phyloP scores from a whole-genome alignment of 257 asterid species.

The Dorcoceras hygrometricum region DNA sequence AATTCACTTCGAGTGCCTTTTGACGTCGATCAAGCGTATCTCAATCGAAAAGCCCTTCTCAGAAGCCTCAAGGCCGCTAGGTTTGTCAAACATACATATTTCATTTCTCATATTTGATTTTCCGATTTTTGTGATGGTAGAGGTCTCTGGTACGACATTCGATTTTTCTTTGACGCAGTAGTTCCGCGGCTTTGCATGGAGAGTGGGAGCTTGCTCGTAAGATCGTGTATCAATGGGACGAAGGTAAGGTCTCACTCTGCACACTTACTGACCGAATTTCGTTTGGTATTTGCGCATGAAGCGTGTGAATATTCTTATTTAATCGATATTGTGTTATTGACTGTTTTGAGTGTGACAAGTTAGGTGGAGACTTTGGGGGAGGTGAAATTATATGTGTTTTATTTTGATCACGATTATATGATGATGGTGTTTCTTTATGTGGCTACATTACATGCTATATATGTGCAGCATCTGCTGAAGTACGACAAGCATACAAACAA shows the following conservation, averaged over 20 bases:
- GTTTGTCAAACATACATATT: constrained; percentile 26
- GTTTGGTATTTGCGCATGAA: background rate
- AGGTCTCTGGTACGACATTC: constrained; percentile 8
- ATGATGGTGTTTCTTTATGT: constrained; percentile 1
- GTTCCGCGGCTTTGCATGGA: constrained; percentile 51
- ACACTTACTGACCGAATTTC: background rate
- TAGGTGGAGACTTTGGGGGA: constrained; percentile 15
- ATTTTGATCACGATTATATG: background rate
- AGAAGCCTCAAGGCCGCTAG: constrained; percentile 49
- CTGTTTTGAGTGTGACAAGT: background rate
- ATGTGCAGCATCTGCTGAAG: constrained; percentile 66
- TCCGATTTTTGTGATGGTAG: background rate
- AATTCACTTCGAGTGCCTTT: constrained; percentile 79
- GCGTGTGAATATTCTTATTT: background rate
- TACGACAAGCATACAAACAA: constrained; percentile 71
- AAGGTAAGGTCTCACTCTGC: constrained; percentile 46
- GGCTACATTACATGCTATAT: background rate
- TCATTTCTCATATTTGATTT: background rate
- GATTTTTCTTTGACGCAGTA: constrained; percentile 26
- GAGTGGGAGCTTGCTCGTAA: constrained; percentile 77
- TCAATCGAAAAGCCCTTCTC: constrained; percentile 65
- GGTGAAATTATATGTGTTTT: background rate
- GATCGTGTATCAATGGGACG: constrained; percentile 70
- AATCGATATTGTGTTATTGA: background rate
- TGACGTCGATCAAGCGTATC: constrained; percentile 90